Base-by-base conservation (phyloP, 2,329 filamentous ascomycete genomes). In the Thermoascus crustaceus region DNA sequence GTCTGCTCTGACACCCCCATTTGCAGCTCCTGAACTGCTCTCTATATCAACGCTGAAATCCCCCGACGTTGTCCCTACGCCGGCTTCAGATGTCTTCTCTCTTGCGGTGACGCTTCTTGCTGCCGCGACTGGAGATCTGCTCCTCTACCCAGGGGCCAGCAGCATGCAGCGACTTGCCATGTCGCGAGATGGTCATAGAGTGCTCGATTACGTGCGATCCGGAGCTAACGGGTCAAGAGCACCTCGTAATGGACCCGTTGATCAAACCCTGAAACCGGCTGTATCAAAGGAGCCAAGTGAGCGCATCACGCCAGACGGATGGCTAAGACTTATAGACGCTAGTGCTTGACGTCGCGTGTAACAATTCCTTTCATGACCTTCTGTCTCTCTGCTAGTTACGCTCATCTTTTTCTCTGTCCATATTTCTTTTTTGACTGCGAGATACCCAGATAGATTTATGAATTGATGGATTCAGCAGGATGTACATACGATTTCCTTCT, bases 21-120 rank as follows among this genome's bases (percentile, higher is more conserved):
- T 67, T 33, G 60, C 64, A 1, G 66, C 66, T 3, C 66, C 66
- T 0, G 66, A 69, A 34, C 50, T 68, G 4, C 54, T 68, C 10
- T 55, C 50, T 0, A 36, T 62, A 3, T 42, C 53, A 8, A 56
- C 63, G 4, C 40, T 65, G 14, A 58, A 47, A 4, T 56, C 62
- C 2, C 51, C 55, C 1, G 53, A 50, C 8, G 48, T 50, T 0
- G 43, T 48, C 1, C 56, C 63, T 4, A 63, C 62, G 0, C 51
- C 58, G 1, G 53, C 60, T 2, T 63, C 63, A 7, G 66, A 69
- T 40, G 57, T 68, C 1, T 69, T 68, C 38, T 67, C 65, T 0
- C 53, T 68, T 2, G 66, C 64, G 4, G 57, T 66, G 8, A 68
- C 64, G 4, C 47, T 68, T 5, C 52, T 68, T 11, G 63, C 63